phyloP scores from a whole-genome alignment of 306 rosid species.

The Alnus glutinosa region DNA sequence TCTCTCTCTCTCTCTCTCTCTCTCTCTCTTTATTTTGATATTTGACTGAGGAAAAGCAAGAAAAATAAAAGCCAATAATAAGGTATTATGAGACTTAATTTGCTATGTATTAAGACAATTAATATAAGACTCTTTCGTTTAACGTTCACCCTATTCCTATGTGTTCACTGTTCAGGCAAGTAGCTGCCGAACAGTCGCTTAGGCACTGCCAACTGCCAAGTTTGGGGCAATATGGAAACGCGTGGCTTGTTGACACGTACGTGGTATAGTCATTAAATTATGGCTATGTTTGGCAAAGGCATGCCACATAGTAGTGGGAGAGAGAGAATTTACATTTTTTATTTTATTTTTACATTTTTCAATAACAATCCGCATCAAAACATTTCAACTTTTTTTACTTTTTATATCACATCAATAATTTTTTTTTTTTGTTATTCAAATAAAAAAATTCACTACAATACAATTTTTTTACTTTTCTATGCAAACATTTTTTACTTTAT shows the following conservation, averaged over 20 bases:
- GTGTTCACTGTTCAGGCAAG: not conserved
- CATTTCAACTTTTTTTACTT: no score
- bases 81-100: not conserved
- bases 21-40: not conserved
- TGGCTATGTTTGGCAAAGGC: no score
- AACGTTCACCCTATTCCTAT: no score
- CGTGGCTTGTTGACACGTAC: conserved; percentile 19
- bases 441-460: no score
- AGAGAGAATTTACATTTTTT: no score
- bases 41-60: not conserved
- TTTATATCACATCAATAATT: no score
- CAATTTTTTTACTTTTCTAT: no score
- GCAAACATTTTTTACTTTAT: no score
- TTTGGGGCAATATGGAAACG: not conserved
- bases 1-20: not conserved
- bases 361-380: no score
- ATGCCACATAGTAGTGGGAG: no score
- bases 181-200: conserved; percentile 13
- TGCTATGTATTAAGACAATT: not conserved
- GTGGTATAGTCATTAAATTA: not conserved
- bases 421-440: no score
- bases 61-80: conserved; percentile 1
- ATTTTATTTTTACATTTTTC: no score
- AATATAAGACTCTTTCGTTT: not conserved
- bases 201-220: conserved; percentile 14